Base-by-base conservation (phyloP, 495 filamentous ascomycete genomes). In the Daldinia caldariorum region DNA sequence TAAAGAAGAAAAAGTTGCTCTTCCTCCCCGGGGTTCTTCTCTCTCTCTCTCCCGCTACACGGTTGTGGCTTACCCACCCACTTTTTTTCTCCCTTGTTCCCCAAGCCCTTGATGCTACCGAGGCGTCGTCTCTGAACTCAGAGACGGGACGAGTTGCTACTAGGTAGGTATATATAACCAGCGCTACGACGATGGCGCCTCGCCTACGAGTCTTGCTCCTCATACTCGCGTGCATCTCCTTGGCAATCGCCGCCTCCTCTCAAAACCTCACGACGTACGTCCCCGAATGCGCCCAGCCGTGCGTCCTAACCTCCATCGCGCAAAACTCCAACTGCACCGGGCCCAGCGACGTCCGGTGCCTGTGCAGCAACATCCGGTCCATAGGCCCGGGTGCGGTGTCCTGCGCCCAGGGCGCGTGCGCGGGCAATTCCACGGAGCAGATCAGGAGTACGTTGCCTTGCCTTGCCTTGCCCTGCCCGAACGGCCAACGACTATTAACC, bases 211-310 rank as follows among this genome's bases (percentile, higher is more conserved):
- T n/a, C 7, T 2, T 67, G 1, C 14, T 59, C 39, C n/a, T 39
- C 9, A 18, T 53, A 2, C 58, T 76, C 2, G 31, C 41, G 7
- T 22, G 56, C 9, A 37, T 65, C 38, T 35, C 37, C n/a, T 20
- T 53, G 0, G 34, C 38, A n/a, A n/a, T n/a, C 16, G 20, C 47
- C 47, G 71, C 66, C 10, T 34, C 54, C 10, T 34, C 54, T 31
- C 61, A 61, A 58, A 72, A 71, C 56, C 58, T 72, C 41, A 63
- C 68, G 12, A 61, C 61, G 0, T 72, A 74, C 43, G 13, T 67
- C 3, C 65, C 71, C 12, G 64, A 60, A n/a, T 74, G 71, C 59
- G 68, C 60, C 38, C 65, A 61, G 32, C 31, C 65, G 4, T 76
- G 74, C 29, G 14, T 74, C 35, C 45, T 57, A 45, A 14, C 66